Conservation (phyloP, 805 yeast species). For the Saccharomycopsis fermentans region DNA sequence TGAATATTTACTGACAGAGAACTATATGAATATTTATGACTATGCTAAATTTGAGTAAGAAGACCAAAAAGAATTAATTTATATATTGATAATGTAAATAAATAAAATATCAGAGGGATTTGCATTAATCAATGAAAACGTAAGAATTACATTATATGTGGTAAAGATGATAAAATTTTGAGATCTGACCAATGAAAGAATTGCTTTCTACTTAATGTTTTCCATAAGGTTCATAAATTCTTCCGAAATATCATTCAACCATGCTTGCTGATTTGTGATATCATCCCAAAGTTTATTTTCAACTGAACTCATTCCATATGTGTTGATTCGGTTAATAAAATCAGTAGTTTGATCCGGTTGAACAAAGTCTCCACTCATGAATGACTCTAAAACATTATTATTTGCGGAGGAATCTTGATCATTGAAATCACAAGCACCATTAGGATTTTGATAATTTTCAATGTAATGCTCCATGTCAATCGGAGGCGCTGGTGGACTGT, state of each 20-base stretch:
- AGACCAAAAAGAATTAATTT: too few relatives aligned
- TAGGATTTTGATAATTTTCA: neutral
- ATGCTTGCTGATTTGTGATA: constrained; percentile 64
- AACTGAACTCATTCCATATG: constrained; percentile 12
- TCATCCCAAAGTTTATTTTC: constrained; percentile 65
- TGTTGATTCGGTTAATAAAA: neutral
- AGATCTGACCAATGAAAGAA: neutral
- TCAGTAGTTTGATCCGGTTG: neutral
- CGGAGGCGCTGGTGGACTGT: neutral
- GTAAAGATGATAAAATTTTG: neutral
- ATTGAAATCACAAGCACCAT: neutral
- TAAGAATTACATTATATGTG: neutral
- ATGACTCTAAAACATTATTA: neutral
- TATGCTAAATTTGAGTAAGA: too few relatives aligned
- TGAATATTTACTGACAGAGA: too few relatives aligned
- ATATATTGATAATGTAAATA: too few relatives aligned
- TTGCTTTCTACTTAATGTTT: neutral
- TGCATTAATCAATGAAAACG: too few relatives aligned
- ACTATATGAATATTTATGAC: too few relatives aligned
- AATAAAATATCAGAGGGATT: too few relatives aligned
- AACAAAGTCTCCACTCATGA: neutral
- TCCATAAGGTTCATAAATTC: constrained; percentile 25
- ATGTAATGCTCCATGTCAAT: neutral
- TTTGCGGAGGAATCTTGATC: neutral
- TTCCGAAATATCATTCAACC: constrained; percentile 46